phyloP scores from a whole-genome alignment of 371 early-diverging fungal species.

The Mortierella sp. region DNA sequence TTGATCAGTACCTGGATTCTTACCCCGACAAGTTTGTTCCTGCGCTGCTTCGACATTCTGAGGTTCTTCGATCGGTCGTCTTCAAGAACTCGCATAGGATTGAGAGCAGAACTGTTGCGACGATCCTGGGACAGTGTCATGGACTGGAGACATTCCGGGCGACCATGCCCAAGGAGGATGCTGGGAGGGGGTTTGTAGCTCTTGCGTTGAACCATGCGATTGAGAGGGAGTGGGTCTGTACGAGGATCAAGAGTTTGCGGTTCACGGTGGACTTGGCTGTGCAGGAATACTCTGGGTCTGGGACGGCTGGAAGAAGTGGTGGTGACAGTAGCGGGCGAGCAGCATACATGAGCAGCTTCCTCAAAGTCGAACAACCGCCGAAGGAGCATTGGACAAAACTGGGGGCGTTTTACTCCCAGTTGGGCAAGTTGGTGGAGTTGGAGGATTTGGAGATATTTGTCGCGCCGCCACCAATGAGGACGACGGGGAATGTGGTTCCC shows the following conservation, averaged over 20 bases:
- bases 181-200: background rate
- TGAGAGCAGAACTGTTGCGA: background rate
- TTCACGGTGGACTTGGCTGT: background rate
- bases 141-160: background rate
- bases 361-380: background rate
- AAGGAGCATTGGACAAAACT: background rate
- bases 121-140: background rate
- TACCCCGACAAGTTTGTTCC: background rate
- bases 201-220: background rate
- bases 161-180: background rate
- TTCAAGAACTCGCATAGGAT: background rate
- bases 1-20: background rate
- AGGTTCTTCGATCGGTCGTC: background rate
- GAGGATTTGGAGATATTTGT: background rate
- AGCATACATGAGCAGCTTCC: background rate
- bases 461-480: background rate
- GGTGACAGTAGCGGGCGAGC: background rate
- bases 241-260: background rate
- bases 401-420: background rate
- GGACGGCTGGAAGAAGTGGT: background rate
- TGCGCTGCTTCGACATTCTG: background rate
- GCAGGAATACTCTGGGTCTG: background rate
- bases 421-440: background rate
- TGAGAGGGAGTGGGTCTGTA: background rate
- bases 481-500: background rate